Evolutionary conservation across 139 green algal genomes (phyloP).

Genomic region (Micromonas commoda): DNA sequence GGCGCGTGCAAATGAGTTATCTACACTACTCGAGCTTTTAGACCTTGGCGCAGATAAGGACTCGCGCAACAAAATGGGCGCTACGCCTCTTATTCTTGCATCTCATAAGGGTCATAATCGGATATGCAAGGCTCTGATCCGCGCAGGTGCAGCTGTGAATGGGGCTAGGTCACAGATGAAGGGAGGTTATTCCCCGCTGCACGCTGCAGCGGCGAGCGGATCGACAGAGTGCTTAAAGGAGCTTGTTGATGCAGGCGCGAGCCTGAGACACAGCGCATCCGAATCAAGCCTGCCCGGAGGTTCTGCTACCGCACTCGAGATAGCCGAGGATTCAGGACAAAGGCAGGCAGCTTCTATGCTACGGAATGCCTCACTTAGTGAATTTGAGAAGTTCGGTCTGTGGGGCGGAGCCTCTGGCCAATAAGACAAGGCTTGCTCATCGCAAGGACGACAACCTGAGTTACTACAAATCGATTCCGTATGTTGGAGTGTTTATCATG

Average conservation of each 20-base stretch:
- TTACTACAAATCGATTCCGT: not conserved
- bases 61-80: not conserved
- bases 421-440: not conserved
- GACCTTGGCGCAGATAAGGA: not conserved
- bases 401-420: not conserved
- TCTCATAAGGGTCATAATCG: not conserved
- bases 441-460: not conserved
- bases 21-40: not conserved
- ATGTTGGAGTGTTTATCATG: not conserved
- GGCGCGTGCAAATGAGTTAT: not conserved
- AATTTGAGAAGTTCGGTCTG: conserved; percentile 7
- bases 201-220: conserved; percentile 8
- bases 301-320: conserved; percentile 1
- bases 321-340: conserved; percentile 9
- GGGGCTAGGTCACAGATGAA: not conserved
- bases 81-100: conserved; percentile 2
- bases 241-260: not conserved
- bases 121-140: not conserved
- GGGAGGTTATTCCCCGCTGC: conserved; percentile 14
- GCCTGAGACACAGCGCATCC: not conserved
- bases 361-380: not conserved
- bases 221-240: not conserved
- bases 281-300: not conserved
- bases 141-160: not conserved
- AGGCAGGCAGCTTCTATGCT: not conserved